Evolutionary conservation across 192 early-diverging fungal genomes (phyloP), one percentile per base, ranked within the genome.

Genomic region (Entomortierella lignicola): DNA sequence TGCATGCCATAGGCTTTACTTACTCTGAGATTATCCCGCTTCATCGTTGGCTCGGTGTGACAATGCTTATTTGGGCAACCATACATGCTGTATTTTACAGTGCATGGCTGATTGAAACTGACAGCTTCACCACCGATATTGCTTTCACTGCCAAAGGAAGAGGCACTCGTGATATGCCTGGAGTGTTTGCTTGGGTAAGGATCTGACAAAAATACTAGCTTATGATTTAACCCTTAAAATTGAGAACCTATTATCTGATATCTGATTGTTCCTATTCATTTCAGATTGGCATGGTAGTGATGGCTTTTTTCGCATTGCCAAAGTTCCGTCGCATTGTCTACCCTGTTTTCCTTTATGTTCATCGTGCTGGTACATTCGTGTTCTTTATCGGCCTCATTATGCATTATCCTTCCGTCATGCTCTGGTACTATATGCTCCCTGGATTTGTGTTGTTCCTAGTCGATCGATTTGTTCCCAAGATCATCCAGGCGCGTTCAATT

Each of bases 331-430:
- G 75, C 2, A 20, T 18, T 47, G 32, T 79, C 23, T 79, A 79
- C 43, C 66, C 75, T 2, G 51, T 79, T 20, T 79, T 79, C 43
- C 13, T 79, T 18, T 79, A 79, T 44, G 43, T 65, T 8, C 75
- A 79, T n/a, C 66, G 75, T 11, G 68, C 55, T 13, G 63, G 56
- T 7, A 57, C 67, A 1, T 65, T 70, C 60, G 41, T 70, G 6
- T 79, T 79, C 57, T 70, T 79, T 34, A 60, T 70, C 32, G 75
- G 75, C 15, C 75, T 79, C 31, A 66, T 79, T 39, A 79, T 79
- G 75, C 75, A 79, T 21, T 79, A 66, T 43, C 75, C 75, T n/a
- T 65, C 75, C 2, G 41, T 66, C 30, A 79, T 79, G 75, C 26
- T 79, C 17, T 79, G 75, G 67, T 79, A 79, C 67, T 79, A 79